Percentiles rank a stretch among this genome's conserved stretches.
phyloP scores from a whole-genome alignment of 805 yeast genomes.

The Brettanomyces nanus region DNA sequence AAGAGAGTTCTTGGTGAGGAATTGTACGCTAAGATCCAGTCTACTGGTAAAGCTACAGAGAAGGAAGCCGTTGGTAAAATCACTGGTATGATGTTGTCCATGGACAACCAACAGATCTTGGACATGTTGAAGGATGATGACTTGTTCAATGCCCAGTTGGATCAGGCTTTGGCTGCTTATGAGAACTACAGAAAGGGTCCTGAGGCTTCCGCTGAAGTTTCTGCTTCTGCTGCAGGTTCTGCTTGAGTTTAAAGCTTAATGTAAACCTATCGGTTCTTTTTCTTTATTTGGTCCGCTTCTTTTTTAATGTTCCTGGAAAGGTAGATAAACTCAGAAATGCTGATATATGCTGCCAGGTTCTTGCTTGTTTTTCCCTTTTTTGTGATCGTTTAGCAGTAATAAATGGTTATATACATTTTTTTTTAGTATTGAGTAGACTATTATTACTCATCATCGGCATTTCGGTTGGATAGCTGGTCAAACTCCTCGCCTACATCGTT shows the following conservation, averaged over 20 bases:
- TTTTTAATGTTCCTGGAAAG: constrained; percentile 4
- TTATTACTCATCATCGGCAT: not conserved
- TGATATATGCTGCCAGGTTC: constrained; percentile 4
- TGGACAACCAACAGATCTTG: constrained; percentile 86
- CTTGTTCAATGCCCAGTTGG: constrained; percentile 81
- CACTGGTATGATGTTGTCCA: constrained; percentile 97
- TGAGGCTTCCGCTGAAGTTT: constrained; percentile 28
- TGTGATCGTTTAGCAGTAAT: not conserved
- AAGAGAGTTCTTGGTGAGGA: constrained; percentile 98
- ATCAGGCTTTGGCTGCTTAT: constrained; percentile 91
- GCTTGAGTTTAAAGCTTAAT: constrained; percentile 4
- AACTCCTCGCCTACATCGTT: constrained; percentile 37
- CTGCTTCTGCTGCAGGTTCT: constrained; percentile 10
- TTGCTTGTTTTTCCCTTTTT: constrained; percentile 5
- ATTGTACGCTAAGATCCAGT: constrained; percentile 84
- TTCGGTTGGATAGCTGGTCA: constrained; percentile 10
- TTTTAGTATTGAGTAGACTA: not conserved
- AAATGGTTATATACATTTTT: not conserved
- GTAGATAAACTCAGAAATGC: no score
- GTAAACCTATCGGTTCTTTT: constrained; percentile 4
- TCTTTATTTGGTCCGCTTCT: constrained; percentile 5
- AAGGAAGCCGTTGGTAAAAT: constrained; percentile 96
- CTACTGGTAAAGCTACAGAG: constrained; percentile 80
- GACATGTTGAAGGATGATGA: constrained; percentile 85
- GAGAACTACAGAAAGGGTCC: constrained; percentile 67